Evolutionary conservation across 306 rosid genomes (phyloP).

Genomic region (Vicia faba): DNA sequence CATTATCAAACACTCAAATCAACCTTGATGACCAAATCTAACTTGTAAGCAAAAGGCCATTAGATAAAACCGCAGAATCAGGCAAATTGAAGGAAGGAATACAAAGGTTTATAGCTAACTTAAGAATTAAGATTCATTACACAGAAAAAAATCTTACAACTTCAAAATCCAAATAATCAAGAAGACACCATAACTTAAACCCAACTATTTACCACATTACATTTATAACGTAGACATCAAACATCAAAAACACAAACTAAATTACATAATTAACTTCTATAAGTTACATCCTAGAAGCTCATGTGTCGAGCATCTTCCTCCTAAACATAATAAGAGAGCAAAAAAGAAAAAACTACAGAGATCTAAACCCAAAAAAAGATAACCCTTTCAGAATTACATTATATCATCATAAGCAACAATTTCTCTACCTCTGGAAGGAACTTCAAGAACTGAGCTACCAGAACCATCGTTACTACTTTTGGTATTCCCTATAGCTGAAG

Average conservation of each 20-base stretch:
- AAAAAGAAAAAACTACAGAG: neutral
- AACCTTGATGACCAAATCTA: neutral
- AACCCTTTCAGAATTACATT: constrained; percentile 41
- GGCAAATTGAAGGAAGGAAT: no score
- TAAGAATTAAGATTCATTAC: constrained; percentile 3
- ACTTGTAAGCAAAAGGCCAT: neutral
- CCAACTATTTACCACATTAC: constrained; percentile 18
- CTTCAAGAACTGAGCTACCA: constrained; percentile 46
- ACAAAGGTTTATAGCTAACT: no score
- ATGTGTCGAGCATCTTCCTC: neutral
- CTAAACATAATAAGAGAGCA: neutral
- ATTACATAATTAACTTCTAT: constrained; percentile 26
- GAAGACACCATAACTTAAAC: neutral
- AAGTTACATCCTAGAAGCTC: constrained; percentile 35
- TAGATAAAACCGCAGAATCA: no score
- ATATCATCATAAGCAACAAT: constrained; percentile 87
- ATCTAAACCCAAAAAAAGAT: constrained; percentile 28
- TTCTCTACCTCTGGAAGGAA: constrained; percentile 71
- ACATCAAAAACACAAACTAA: constrained; percentile 9
- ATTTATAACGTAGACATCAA: neutral
- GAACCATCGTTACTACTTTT: constrained; percentile 42
- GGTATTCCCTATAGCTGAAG: constrained; percentile 69
- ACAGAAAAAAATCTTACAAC: neutral
- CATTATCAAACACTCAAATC: neutral
- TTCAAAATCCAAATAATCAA: constrained; percentile 8